These are phyloP conservation scores for Vigna radiata DNA, from an alignment of 306 rosid species.

Conservation along the genomic window DNA sequence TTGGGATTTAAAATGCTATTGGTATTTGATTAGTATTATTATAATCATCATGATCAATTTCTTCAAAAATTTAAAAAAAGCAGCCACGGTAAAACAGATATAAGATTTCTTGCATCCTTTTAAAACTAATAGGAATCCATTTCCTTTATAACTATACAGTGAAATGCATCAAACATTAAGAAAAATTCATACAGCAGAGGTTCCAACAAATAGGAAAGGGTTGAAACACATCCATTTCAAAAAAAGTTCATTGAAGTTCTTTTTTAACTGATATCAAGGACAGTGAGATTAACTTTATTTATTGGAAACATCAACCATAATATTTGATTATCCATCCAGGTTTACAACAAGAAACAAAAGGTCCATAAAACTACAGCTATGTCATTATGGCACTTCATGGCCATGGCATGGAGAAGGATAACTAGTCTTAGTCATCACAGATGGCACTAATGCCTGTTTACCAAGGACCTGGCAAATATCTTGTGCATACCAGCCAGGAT, in stretches of 20 bases:
- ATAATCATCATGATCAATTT: too few relatives aligned
- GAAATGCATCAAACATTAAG: not conserved
- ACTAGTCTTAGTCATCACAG: constrained; percentile 32
- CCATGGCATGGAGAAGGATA: constrained; percentile 43
- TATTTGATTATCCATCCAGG: constrained; percentile 25
- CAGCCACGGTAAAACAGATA: not conserved
- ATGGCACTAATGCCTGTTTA: constrained; percentile 25
- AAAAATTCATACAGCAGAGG: not conserved
- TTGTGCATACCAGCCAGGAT: constrained; percentile 40
- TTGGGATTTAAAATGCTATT: too few relatives aligned
- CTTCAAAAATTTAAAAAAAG: too few relatives aligned
- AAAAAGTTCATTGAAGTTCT: not conserved
- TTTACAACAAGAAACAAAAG: constrained; percentile 40
- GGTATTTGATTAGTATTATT: too few relatives aligned
- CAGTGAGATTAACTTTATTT: constrained; percentile 15
- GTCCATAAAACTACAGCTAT: constrained; percentile 40
- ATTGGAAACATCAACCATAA: constrained; percentile 41
- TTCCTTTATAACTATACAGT: not conserved
- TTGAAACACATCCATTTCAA: constrained; percentile 42
- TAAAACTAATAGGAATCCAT: not conserved
- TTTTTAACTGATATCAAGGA: not conserved
- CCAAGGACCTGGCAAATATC: constrained; percentile 37
- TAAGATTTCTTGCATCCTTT: not conserved
- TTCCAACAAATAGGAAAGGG: not conserved
- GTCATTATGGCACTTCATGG: constrained; percentile 43